Evolutionary conservation across 495 filamentous ascomycete species (phyloP), one percentile per base, ranked within the genome.

Genomic region (Talaromyces wortmannii): DNA sequence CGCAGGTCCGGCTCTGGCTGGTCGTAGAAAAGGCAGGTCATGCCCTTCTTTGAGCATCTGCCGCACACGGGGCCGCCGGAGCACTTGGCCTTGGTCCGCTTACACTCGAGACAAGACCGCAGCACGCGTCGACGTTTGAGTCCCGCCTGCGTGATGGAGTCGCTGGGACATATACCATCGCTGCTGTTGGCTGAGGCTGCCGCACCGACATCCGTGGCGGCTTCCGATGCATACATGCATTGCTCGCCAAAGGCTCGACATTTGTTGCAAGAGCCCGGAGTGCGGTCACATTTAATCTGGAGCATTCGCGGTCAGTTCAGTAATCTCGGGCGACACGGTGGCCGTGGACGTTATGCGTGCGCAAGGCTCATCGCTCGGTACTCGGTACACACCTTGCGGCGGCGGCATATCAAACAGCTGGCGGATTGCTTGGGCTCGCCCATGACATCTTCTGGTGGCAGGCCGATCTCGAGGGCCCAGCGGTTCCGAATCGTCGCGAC

Each of bases 231-330:
- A 15, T 50, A 50, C 10, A 50, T n/a, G 48, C 48, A 50, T 13
- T 16, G 17, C 15, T 50, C 48, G 48, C 48, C 48, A n/a, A 50
- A 31, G 29, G 48, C 48, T 30, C 48, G 48, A 6, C 48, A 50
- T 50, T 50, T 50, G 11, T 50, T 32, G 31, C 48, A 50, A 10
- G 23, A 50, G 7, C 48, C 48, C 10, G 48, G 48, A 13, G 48
- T 33, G 48, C 48, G 48, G 15, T 50, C 48, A 32, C 48, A 50
- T 15, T 50, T 50, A 15, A 50, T 50, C 48, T 50, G 23, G 13
- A n/a, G 31, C 3, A 13, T n/a, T 50, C 15, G 18, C 47, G 11
- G 12, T n/a, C 29, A 10, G 36, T 8, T 40, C 36, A 40, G 36
- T 1, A 5, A 40, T 10, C 36, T 13, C 8, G 13, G 36, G 36